Evolutionary conservation across 306 rosid genomes (phyloP).

Genomic region (Oxytropis ochrocephala): DNA sequence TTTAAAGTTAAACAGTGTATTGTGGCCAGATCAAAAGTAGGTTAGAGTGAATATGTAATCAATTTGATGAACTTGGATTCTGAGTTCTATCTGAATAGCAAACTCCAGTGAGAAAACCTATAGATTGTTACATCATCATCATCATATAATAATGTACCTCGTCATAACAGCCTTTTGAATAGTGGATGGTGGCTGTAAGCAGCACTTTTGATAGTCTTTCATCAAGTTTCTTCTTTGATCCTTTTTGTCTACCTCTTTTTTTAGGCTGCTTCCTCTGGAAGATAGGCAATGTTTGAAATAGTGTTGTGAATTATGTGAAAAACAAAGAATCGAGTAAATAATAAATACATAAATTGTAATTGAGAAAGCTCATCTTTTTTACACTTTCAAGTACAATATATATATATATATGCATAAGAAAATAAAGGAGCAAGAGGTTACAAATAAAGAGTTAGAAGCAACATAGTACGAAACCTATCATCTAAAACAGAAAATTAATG

Average conservation of each 20-base stretch:
- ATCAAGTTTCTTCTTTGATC: slow-evolving; percentile 64
- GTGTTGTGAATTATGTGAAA: not conserved
- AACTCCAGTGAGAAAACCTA: slow-evolving; percentile 1
- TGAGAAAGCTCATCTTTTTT: not conserved
- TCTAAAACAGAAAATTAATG: slow-evolving; percentile 5
- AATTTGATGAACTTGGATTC: not conserved
- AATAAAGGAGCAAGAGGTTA: not conserved
- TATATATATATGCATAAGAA: not conserved
- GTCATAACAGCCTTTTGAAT: slow-evolving; percentile 49
- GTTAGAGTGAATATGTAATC: not conserved
- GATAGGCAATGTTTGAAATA: slow-evolving; percentile 8
- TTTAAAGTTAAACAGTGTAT: not conserved
- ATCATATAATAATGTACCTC: slow-evolving; percentile 35
- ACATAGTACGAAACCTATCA: not conserved
- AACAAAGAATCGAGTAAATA: not conserved
- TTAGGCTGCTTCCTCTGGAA: slow-evolving; percentile 38
- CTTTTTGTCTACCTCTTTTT: slow-evolving; percentile 78
- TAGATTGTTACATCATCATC: not conserved
- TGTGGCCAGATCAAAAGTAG: not conserved
- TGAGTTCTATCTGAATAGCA: not conserved
- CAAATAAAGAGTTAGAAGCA: not conserved
- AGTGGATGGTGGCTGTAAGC: slow-evolving; percentile 71
- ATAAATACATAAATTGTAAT: not conserved
- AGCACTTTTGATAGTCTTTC: slow-evolving; percentile 51
- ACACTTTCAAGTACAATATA: not conserved